A percentile compares a stretch with the other conserved stretches of the same genome.
phyloP scores from a whole-genome alignment of 129 eudicot genomes.

The Centella asiatica region DNA sequence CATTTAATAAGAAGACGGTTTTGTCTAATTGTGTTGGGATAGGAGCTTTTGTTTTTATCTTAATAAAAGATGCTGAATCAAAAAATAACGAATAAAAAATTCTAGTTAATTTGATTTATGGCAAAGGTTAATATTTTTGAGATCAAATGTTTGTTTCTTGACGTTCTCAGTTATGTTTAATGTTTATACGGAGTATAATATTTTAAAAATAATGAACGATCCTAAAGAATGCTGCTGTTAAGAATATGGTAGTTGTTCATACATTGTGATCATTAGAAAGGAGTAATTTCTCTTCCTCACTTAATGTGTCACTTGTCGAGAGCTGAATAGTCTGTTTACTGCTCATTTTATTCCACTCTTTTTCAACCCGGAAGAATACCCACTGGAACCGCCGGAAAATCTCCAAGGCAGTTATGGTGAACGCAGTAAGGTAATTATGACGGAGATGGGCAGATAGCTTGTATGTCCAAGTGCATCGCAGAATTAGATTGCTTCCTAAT shows the following conservation, averaged over 20 bases:
- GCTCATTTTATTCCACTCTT: conserved; percentile 77
- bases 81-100: no score
- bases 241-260: conserved; percentile 32
- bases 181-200: no score
- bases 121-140: no score
- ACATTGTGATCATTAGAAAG: conserved; percentile 53
- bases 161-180: no score
- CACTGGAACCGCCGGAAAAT: conserved; percentile 88
- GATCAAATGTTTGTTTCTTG: no score
- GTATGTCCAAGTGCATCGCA: conserved; percentile 97
- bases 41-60: no score
- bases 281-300: conserved; percentile 65
- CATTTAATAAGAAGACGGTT: no score
- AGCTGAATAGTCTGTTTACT: conserved; percentile 44
- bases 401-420: conserved; percentile 67
- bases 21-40: no score
- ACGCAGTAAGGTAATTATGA: conserved; percentile 75
- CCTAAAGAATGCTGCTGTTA: no score
- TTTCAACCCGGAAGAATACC: conserved; percentile 92
- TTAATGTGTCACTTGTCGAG: conserved; percentile 31
- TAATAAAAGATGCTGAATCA: no score
- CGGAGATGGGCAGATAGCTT: conserved; percentile 97
- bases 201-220: no score
- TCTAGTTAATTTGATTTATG: no score
- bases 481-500: conserved; percentile 77